Base-by-base conservation (phyloP, 257 asterid genomes). In the Solanum dulcamara region DNA sequence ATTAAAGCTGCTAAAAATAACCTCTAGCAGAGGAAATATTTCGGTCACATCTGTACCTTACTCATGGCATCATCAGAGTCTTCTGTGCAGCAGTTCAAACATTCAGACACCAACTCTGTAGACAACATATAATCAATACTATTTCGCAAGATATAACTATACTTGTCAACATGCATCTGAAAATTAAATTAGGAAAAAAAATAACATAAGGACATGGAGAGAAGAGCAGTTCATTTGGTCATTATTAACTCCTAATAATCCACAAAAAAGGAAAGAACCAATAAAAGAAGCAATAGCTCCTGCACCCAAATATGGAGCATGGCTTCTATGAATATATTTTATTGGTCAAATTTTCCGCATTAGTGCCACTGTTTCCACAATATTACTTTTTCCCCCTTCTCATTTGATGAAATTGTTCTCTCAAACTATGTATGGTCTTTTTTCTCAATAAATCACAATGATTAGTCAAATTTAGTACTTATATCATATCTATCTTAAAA, bases 51-150 rank as follows among this genome's bases (percentile, higher is more conserved):
- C 35, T 55, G 84, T 91, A 94, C 99, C 98, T 94, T 96, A 92
- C 98, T 94, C 75, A 90, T 92, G 84, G 94, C 94, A 89, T 96
- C 98, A 89, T 94, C 98, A 82, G 98, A 94, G 90, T 96, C 99
- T 93, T 96, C 99, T 37, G 97, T 87, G 86, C 99, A 96, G 86
- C 99, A 96, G 85, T 88, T 94, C 64, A 92, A 85, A 88, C 99
- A 96, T 86, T 96, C 98, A 82, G 97, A 91, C 24, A 94, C 93
- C 86, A 96, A 87, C 90, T 93, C 99, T 93, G 94, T 81, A 88
- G 86, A 46, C 84, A 74, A 80, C 80, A 32, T 24, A 32, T 75
- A 81, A 84, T 60, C n/a, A 50, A 75, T 30, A 40, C 22, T 79
- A 46, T 10, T 85, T 51, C 77, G 74, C 68, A 40, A 59, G 72